Evolutionary conservation across 495 filamentous ascomycete species (phyloP).

Genomic region (Cercophora newfieldiana): DNA sequence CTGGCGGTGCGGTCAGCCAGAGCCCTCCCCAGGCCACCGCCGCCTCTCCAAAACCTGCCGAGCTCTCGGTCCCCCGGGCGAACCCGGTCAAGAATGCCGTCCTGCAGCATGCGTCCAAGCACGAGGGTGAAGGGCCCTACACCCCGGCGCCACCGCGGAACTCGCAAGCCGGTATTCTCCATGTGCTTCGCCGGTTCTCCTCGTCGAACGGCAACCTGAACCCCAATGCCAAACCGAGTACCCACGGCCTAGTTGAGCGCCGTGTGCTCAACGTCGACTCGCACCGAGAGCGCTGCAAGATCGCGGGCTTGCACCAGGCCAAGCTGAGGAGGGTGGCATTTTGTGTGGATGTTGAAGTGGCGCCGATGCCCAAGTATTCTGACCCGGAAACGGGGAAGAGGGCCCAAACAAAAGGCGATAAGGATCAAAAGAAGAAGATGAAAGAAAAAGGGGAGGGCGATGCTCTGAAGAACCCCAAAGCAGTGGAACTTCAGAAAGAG

Average conservation of each 20-base stretch:
- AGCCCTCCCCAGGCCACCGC: constrained; percentile 44
- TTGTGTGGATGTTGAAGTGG: constrained; percentile 96
- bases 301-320: constrained; percentile 74
- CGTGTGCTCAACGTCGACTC: constrained; percentile 83
- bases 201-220: constrained; percentile 59
- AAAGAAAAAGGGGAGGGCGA: constrained; percentile 70
- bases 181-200: constrained; percentile 78
- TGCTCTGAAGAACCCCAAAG: constrained; percentile 63
- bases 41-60: constrained; percentile 52
- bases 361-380: constrained; percentile 57
- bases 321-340: constrained; percentile 89
- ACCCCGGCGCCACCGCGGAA: constrained; percentile 65
- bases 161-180: constrained; percentile 72
- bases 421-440: constrained; percentile 63
- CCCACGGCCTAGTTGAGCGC: constrained; percentile 65
- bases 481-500: constrained; percentile 57
- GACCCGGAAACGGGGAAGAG: constrained; percentile 40
- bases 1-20: constrained; percentile 48
- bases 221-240: constrained; percentile 41
- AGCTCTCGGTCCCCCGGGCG: constrained; percentile 58
- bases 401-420: constrained; percentile 44
- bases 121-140: constrained; percentile 59
- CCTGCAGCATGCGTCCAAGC: constrained; percentile 48
- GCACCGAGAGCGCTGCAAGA: constrained; percentile 72
- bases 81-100: constrained; percentile 53